Percentiles rank a stretch among this genome's conserved stretches.
These are phyloP conservation scores for Tausonia pullulans DNA, from an alignment of 1,284 basidiomycete genomes.

Conservation along the genomic window DNA sequence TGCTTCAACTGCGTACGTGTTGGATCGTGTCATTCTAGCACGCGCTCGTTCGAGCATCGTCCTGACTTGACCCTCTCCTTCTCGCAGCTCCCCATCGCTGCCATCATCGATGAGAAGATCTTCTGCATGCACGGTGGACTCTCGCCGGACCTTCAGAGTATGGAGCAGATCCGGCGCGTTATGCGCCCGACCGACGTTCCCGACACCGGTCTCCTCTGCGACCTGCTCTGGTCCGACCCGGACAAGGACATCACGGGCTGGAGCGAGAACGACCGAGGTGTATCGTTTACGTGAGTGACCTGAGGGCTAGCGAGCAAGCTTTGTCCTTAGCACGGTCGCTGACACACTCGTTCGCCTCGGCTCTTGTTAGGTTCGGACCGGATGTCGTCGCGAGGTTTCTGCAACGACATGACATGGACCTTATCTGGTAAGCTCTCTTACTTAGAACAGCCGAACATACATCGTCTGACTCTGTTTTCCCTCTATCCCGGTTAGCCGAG, in stretches of 20 bases:
- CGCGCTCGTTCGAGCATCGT: too few species aligned
- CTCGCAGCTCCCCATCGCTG: slow-evolving; percentile 43
- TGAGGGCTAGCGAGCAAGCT: too few species aligned
- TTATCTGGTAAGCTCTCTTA: slow-evolving; percentile 60
- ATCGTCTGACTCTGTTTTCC: background rate
- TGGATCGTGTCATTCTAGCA: background rate
- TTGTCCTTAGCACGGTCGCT: background rate
- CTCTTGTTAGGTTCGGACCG: slow-evolving; percentile 56
- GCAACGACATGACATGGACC: slow-evolving; percentile 99
- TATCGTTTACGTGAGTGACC: slow-evolving; percentile 61
- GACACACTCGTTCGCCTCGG: slow-evolving; percentile 23
- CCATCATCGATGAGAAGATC: slow-evolving; percentile 53
- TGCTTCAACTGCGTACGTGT: slow-evolving; percentile 45
- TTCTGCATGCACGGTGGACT: slow-evolving; percentile 36
- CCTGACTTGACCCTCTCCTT: background rate
- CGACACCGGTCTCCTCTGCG: slow-evolving; percentile 92
- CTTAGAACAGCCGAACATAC: background rate
- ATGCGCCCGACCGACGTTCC: slow-evolving; percentile 99
- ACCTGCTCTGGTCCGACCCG: slow-evolving; percentile 97
- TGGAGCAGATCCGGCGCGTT: slow-evolving; percentile 98
- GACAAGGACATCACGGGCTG: slow-evolving; percentile 99
- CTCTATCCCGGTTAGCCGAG: background rate
- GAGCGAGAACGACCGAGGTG: slow-evolving; percentile 98
- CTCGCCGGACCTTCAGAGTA: slow-evolving; percentile 84
- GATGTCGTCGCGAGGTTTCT: slow-evolving; percentile 96